Base-by-base conservation (phyloP, 345 rosid genomes). In the Acer saccharum region DNA sequence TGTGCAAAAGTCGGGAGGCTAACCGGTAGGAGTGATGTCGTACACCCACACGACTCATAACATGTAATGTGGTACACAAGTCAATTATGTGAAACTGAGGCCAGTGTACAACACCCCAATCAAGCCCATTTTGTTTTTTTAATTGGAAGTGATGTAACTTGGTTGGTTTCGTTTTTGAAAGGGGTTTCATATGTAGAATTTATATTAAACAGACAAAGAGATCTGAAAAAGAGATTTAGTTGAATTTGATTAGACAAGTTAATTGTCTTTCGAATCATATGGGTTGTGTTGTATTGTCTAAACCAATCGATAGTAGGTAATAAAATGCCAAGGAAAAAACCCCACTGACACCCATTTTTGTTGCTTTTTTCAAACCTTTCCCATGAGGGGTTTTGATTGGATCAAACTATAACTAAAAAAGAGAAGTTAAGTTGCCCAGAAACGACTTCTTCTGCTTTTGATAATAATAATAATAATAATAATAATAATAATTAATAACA, bases 191-290 rank as follows among this genome's bases (percentile, higher is more conserved):
- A 65, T 64, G 50, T 66, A 69, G 65, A 61, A 13, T 64, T 68
- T 7, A 10, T 17, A 32, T 48, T 48, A 64, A 68, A 27, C 20
- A 65, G n/a, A 80, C 79, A 83, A 81, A 32, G 79, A 85, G 44
- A 85, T 82, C 86, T 76, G 2, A 16, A 25, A 83, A 82, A 48
- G 86, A 83, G 86, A 83, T 85, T 68, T 69, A 83, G 64, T 67
- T 75, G 29, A 67, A 58, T 68, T 75, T 54, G 83, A 83, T 81
- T 74, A 44, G 86, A 79, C 80, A 79, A 69, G 29, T 70, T 48
- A 81, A 44, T 65, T 65, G 57, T 50, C 54, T 29, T n/a, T n/a
- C n/a, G 44, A 41, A 41, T 41, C 44, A 41, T 75, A 79, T 78
- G 81, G 77, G 39, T 69, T 80, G 85, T 80, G 78, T 78, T n/a